A percentile compares a stretch with the other conserved stretches of the same genome.
Conservation (phyloP, 441 rosid genomes). For the Rhodomyrtus psidioides region DNA sequence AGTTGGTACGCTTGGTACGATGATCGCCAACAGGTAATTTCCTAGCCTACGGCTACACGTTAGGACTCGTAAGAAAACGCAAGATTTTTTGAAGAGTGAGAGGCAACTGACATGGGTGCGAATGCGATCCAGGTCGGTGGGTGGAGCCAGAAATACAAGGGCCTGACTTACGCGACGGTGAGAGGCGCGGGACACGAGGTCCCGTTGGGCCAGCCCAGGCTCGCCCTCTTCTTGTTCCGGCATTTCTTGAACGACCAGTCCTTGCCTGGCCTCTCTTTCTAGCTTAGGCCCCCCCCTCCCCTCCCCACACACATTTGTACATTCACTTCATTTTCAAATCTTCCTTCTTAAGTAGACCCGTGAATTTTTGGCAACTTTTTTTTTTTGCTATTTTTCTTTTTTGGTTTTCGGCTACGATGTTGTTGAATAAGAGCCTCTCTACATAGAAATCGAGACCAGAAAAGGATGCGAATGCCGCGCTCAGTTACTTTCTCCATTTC, state of each 20-base stretch:
- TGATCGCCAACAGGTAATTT: slow-evolving; percentile 22
- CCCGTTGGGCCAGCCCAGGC: slow-evolving; percentile 24
- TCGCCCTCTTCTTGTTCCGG: slow-evolving; percentile 19
- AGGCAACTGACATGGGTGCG: not conserved
- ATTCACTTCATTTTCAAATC: not conserved
- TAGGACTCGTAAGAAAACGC: not conserved
- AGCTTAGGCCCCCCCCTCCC: not conserved
- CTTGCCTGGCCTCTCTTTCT: slow-evolving; percentile 15
- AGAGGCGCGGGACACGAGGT: slow-evolving; percentile 40
- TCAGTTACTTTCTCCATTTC: not conserved
- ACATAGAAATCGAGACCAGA: not conserved
- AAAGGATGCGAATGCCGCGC: not conserved
- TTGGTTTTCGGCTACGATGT: not conserved
- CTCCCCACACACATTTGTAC: not conserved
- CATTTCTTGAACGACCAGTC: slow-evolving; percentile 24
- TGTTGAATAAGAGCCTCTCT: not conserved
- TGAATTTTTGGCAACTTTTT: not conserved
- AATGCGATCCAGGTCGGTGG: slow-evolving; percentile 21
- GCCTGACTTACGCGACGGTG: slow-evolving; percentile 28
- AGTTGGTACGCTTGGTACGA: slow-evolving; percentile 37
- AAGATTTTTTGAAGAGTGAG: not conserved
- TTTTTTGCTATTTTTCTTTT: not conserved
- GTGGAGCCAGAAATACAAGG: slow-evolving; percentile 28
- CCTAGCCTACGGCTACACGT: no score
- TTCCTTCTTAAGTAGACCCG: not conserved